Evolutionary conservation across 495 filamentous ascomycete genomes (phyloP).

Genomic region (Sabuloglossum arenarium): DNA sequence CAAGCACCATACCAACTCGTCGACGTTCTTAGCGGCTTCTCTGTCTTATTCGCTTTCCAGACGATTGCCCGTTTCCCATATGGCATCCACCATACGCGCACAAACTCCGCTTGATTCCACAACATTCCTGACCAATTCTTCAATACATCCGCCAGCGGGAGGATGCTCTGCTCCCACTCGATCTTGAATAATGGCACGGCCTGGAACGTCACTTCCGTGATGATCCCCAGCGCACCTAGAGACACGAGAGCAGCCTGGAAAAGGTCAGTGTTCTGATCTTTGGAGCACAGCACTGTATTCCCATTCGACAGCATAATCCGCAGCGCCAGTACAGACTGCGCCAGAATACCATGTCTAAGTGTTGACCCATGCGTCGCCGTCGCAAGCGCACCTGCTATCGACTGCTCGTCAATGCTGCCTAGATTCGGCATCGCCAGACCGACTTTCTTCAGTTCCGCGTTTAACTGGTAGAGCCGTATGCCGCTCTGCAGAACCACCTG

Average conservation of each 20-base stretch:
- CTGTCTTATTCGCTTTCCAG: conserved; percentile 65
- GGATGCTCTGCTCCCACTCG: conserved; percentile 65
- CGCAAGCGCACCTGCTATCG: conserved; percentile 76
- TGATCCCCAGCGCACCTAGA: conserved; percentile 74
- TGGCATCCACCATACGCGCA: conserved; percentile 92
- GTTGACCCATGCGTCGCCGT: conserved; percentile 89
- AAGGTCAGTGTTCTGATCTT: conserved; percentile 46
- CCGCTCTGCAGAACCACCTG: conserved; percentile 64
- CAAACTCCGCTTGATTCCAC: conserved; percentile 74
- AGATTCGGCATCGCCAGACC: conserved; percentile 72
- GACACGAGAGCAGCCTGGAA: conserved; percentile 79
- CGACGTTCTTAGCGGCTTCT: conserved; percentile 26
- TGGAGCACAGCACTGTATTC: conserved; percentile 48
- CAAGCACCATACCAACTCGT: conserved; percentile 57
- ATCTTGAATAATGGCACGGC: conserved; percentile 59
- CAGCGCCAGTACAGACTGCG: conserved; percentile 47
- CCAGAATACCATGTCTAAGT: conserved; percentile 61
- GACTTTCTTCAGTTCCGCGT: conserved; percentile 41
- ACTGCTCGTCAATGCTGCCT: conserved; percentile 88
- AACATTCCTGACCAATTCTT: conserved; percentile 48
- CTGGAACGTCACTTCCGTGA: conserved; percentile 71
- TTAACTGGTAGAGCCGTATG: conserved; percentile 55
- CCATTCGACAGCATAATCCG: conserved; percentile 73
- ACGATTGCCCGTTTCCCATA: conserved; percentile 71
- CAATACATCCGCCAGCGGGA: conserved; percentile 43